Base-by-base conservation (phyloP, 164 flowering plant genomes). In the Macadamia tetraphylla region DNA sequence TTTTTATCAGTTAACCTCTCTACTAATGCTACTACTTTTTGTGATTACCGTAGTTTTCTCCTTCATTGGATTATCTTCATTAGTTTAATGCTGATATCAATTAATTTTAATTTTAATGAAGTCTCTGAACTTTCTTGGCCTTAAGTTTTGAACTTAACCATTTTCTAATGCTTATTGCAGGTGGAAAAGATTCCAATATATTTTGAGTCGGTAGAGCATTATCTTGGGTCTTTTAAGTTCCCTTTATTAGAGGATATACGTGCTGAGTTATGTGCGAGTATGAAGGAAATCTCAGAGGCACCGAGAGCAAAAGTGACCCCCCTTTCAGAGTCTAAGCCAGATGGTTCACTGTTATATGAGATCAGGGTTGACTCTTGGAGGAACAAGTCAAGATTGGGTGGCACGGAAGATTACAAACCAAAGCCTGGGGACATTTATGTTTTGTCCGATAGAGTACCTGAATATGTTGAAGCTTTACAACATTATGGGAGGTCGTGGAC, bases 231-330 rank as follows among this genome's bases (percentile, higher is more conserved):
- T 0, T 88, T 43, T 69, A 32, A 68, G 6, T 77, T 51, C 49
- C 92, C 96, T 31, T 76, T 87, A 30, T 42, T 80, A 8, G 91
- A 87, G 72, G 91, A 87, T 74, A 83, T 84, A 30, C 82, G 91
- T 10, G 77, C 84, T 0, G 82, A 78, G 29, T 14, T 91, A 31
- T 66, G 49, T 44, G 76, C 89, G 5, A 73, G 82, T 49, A 49
- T 91, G 81, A 89, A 88, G 32, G 44, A 55, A 35, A 60, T 89
- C 15, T 65, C 74, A 1, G 31, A 56, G 9, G 86, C 87, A 13
- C 92, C 97, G 3, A 78, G 46, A 74, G 82, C 83, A 30, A 80
- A 82, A 75, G 76, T 87, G 15, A 67, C 67, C 17, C 63, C 57
- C 1, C 23, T 81, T 13, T 8, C 51, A 0, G 76, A 77, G 59